A percentile compares a stretch with the other conserved stretches of the same genome.
Evolutionary conservation across 768 basidiomycete species (phyloP).

Genomic region (Lentinula raphanica): DNA sequence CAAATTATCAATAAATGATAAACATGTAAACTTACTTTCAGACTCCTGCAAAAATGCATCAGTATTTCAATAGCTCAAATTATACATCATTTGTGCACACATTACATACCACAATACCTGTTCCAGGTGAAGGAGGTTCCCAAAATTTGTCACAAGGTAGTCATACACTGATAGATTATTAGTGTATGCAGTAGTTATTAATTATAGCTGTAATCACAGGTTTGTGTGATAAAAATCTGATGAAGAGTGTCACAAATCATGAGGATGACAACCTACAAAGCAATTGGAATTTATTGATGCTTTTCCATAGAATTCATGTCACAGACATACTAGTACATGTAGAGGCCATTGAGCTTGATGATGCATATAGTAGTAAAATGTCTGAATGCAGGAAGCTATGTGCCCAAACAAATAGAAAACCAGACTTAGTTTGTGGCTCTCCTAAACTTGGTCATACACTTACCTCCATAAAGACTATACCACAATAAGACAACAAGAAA

Average conservation of each 20-base stretch:
- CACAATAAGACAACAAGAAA: neutral
- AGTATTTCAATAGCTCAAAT: neutral
- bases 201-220: constrained; percentile 23
- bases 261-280: neutral
- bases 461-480: neutral
- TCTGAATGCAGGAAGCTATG: neutral
- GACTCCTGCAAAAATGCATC: constrained; percentile 22
- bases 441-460: too few relatives aligned
- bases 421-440: neutral
- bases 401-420: neutral
- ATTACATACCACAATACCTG: constrained; percentile 37
- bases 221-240: constrained; percentile 40
- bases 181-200: too few relatives aligned
- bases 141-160: constrained; percentile 41
- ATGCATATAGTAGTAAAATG: constrained; percentile 2
- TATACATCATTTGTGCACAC: neutral
- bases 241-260: neutral
- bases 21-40: constrained; percentile 23
- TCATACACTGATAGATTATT: constrained; percentile 29
- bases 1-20: neutral
- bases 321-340: neutral
- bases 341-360: constrained; percentile 1
- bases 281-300: neutral
- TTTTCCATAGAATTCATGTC: neutral
- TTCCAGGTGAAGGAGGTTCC: constrained; percentile 20